Percentiles rank a stretch among this genome's conserved stretches.
These are phyloP conservation scores for Sphaerostilbella broomeana DNA, from an alignment of 2,329 filamentous ascomycete species.

Conservation along the genomic window DNA sequence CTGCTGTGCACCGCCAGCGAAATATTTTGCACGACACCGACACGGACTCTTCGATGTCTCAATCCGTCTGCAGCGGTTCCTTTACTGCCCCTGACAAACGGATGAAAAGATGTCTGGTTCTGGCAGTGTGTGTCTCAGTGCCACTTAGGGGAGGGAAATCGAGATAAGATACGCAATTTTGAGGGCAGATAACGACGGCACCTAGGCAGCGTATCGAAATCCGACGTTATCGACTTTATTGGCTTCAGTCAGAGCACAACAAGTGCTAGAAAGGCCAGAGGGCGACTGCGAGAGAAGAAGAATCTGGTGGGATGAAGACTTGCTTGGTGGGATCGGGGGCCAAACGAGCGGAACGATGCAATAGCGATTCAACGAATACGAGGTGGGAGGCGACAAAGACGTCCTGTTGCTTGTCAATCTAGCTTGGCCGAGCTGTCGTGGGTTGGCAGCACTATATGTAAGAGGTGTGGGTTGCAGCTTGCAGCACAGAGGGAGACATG, in stretches of 20 bases:
- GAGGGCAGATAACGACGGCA: too few species aligned
- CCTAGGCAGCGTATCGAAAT: too few species aligned
- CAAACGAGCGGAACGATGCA: slow-evolving; percentile 4
- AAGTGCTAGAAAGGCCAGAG: neutral
- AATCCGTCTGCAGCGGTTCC: slow-evolving; percentile 8
- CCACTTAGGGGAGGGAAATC: slow-evolving; percentile 9
- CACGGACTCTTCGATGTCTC: slow-evolving; percentile 10
- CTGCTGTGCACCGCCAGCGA: slow-evolving; percentile 11
- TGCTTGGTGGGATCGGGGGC: slow-evolving; percentile 4
- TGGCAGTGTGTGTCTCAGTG: slow-evolving; percentile 6
- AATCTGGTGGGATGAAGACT: neutral
- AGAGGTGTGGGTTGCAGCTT: neutral
- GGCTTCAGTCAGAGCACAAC: neutral
- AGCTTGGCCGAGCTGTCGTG: neutral
- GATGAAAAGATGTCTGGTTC: slow-evolving; percentile 3
- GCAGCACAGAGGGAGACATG: too few species aligned
- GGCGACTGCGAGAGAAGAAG: neutral
- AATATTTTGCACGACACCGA: slow-evolving; percentile 10
- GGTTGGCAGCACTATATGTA: slow-evolving; percentile 8
- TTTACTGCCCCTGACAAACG: slow-evolving; percentile 11
- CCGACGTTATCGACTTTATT: neutral
- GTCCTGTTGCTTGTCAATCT: neutral
- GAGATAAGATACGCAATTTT: too few species aligned
- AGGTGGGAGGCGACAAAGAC: slow-evolving; percentile 8
- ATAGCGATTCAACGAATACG: slow-evolving; percentile 8